Base-by-base conservation (phyloP, 2,329 filamentous ascomycete genomes). In the Lachnum nothofagi region DNA sequence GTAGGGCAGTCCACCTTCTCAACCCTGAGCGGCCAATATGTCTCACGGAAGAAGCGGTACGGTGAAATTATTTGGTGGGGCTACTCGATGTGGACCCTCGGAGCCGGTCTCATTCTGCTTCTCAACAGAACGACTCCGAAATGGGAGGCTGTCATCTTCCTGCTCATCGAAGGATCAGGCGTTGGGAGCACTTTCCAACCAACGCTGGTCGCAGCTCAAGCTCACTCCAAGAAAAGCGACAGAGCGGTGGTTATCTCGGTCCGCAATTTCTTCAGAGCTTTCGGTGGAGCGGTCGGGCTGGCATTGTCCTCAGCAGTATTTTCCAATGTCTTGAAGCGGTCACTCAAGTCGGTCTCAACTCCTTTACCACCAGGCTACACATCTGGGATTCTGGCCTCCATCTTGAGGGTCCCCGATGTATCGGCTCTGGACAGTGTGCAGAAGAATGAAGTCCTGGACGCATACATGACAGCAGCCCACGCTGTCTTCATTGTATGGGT, bases 191-290 rank as follows among this genome's bases (percentile, higher is more conserved):
- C 67, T 20, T 72, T 73, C 45, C 70, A 74, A 51, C 71, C 70
- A 4, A 73, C 71, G 0, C 67, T 84, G 0, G 72, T 83, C 4
- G 80, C 79, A 1, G 62, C 78, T 12, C 79, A 82, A 60, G 77
- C 78, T 0, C 78, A 83, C 60, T 75, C 72, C 19, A 68, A 71
- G 1, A 79, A 79, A 59, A 65, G 72, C 0, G 75, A 83, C 37
- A 72, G 81, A 17, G 81, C 82, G 1, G 76, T 84, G 1, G 74
- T 82, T 17, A 83, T 82, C 29, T 79, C 77, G 2, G 75, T 77
- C 44, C 72, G 81, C 1, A 85, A 85, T 56, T 84, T 84, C 60
- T 71, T 83, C 51, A 74, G 82, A 6, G 76, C 74, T 40, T 67
- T 79, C 3, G 80, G 82, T 8, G 80, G 79, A 20, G 70, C 79